Evolutionary conservation across 805 yeast genomes (phyloP).

Genomic region (Ogataea neopini): DNA sequence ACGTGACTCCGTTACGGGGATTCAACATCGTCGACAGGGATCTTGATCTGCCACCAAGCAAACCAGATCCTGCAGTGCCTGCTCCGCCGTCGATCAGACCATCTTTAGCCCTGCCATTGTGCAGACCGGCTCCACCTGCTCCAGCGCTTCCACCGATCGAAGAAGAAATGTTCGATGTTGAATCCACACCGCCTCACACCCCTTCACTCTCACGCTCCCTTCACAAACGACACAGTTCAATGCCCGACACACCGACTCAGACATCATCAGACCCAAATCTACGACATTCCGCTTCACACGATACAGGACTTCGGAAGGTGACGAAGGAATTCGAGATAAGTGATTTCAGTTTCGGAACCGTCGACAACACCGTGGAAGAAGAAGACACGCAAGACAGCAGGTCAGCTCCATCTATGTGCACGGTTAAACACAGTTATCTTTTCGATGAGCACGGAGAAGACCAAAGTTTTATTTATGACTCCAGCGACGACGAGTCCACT

Average conservation of each 20-base stretch:
- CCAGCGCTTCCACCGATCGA: not conserved
- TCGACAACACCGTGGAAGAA: not conserved
- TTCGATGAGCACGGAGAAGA: not conserved
- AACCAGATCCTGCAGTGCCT: too few relatives aligned
- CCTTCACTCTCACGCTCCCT: too few relatives aligned
- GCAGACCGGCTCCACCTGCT: too few relatives aligned
- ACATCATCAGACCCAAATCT: too few relatives aligned
- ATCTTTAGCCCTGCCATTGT: too few relatives aligned
- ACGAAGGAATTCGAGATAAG: slow-evolving; percentile 9
- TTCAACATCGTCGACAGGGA: slow-evolving; percentile 14
- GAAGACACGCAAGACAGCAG: not conserved
- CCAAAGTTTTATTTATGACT: not conserved
- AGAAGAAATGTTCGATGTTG: not conserved
- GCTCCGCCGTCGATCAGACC: too few relatives aligned
- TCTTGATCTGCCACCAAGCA: too few relatives aligned
- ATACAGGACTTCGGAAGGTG: slow-evolving; percentile 28
- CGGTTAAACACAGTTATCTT: slow-evolving; percentile 22
- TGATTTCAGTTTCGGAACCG: slow-evolving; percentile 14
- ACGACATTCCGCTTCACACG: slow-evolving; percentile 36
- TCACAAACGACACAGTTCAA: slow-evolving; percentile 22
- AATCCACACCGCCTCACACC: slow-evolving; percentile 8
- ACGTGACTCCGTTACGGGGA: slow-evolving; percentile 16
- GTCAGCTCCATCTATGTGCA: slow-evolving; percentile 24
- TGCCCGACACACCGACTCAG: not conserved
- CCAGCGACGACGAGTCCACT: not conserved